A percentile compares a stretch with the other conserved stretches of the same genome.
Conservation (phyloP, 345 rosid genomes). For the Bruguiera sexangula region DNA sequence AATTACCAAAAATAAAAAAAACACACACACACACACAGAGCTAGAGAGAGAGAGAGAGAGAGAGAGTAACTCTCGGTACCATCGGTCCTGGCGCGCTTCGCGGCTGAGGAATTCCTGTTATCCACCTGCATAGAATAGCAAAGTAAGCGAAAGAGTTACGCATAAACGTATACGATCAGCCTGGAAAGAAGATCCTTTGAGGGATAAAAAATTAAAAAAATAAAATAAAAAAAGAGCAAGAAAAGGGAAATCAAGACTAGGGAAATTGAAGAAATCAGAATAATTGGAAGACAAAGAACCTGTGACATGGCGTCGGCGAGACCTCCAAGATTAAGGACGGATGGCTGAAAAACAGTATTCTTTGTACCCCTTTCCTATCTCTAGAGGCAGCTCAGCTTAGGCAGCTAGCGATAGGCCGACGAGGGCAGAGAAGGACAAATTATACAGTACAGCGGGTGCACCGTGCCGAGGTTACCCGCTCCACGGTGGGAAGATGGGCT, state of each 20-base stretch:
- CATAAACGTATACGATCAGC: not conserved
- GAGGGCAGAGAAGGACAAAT: too few species aligned
- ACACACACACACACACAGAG: too few species aligned
- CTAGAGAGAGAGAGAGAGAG: not conserved
- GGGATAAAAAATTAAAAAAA: not conserved
- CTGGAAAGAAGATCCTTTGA: not conserved
- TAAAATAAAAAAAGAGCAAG: not conserved
- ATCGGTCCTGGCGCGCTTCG: constrained; percentile 97
- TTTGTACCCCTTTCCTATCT: not conserved
- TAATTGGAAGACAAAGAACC: constrained; percentile 21
- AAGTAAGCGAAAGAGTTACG: not conserved
- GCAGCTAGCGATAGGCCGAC: too few species aligned
- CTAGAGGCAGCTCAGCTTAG: too few species aligned
- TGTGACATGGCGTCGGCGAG: constrained; percentile 40
- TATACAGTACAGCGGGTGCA: too few species aligned
- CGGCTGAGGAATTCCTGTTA: constrained; percentile 89
- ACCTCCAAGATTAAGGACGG: not conserved
- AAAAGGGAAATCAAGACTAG: too few species aligned
- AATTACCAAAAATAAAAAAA: not conserved
- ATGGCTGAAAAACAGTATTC: not conserved
- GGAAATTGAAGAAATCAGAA: not conserved
- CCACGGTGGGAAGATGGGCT: too few species aligned
- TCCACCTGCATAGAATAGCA: constrained; percentile 57
- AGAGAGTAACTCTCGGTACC: constrained; percentile 41
- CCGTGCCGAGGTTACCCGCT: too few species aligned